Evolutionary conservation across 2,329 filamentous ascomycete genomes (phyloP), one percentile per base, ranked within the genome.

Genomic region (Colletotrichum eremochloae): DNA sequence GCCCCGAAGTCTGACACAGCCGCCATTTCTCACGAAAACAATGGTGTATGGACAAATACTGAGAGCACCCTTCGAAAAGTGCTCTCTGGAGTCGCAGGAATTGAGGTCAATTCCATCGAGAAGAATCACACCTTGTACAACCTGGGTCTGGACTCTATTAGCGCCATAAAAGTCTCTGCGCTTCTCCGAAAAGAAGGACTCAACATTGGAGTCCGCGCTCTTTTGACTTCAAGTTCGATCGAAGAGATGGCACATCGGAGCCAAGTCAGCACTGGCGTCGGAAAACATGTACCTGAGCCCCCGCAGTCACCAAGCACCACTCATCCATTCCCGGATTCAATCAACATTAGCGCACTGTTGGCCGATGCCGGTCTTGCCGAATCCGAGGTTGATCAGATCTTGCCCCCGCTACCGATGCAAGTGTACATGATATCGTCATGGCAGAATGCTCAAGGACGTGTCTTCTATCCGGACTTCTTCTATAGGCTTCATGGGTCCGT

Each of bases 71-170:
- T 92, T 29, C 81, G 88, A 2, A 78, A 82, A 1, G 82, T 87
- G 0, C 80, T 92, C 18, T 82, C 86, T 0, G 78, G 85, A 40
- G 85, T 95, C 0, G 93, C 94, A 0, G 88, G 87, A 20, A 81
- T 92, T 0, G 84, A 90, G 0, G 81, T 85, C 24, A 78, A 84
- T 0, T 84, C 89, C 1, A 93, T 97, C 63, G 81, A 83, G 3
- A 86, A 86, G 67, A 84, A 86, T 0, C 88, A 91, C 63, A 94
- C 88, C 0, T 88, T 97, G 15, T 97, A 96, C 80, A 91, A 96
- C 74, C 86, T 98, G 1, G 95, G 95, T 0, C 88, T 98, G 1
- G 95, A 98, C 79, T 98, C 95, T 0, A 97, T 98, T 80, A 96
- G 92, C 74, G 92, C 94, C 1, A 96, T 98, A 83, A 97, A 96